Base-by-base conservation (phyloP, 2,329 filamentous ascomycete species). In the Alternaria triticimaculans region DNA sequence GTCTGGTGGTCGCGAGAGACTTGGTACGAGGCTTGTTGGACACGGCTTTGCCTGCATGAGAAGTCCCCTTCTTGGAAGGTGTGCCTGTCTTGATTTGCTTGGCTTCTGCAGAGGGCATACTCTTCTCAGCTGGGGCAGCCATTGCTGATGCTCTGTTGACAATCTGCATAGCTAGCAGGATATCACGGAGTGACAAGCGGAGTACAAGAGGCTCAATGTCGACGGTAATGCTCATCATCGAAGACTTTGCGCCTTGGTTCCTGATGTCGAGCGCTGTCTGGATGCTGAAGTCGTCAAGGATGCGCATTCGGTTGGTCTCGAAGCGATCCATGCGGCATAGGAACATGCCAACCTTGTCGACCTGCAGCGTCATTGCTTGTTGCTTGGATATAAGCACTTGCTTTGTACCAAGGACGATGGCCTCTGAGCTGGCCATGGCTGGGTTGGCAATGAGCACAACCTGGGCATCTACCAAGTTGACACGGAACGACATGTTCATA, bases 261-360 rank as follows among this genome's bases (percentile, higher is more conserved):
- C 87, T 84, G 69, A 88, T 89, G 74, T 99, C 95, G 84, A 99
- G 89, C 3, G 93, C 96, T 72, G 97, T 86, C 67, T 96, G 92
- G 10, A 98, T 84, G 3, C 94, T 97, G 78, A 99, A 99, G 80
- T 99, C 94, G 76, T 99, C 96, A 30, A 99, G 88, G 65, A 99
- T 97, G 18, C 96, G 90, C 50, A 99, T 86, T 41, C 93, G 89
- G 44, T 91, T 94, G 4, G 92, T 94, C 71, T 99, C 95, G 71
- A 98, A 98, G 67, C 90, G 92, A 80, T 99, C 96, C 96, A 99
- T 99, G 12, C 96, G 92, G 77, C 96, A 99, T 30, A 99, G 81
- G 79, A 97, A 99, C 96, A 99, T 99, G 71, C 96, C 96, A 57
- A 98, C 88, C 75, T 98, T 90, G 8, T 93, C 94, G 3, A 99